These are phyloP conservation scores for Selenicereus undatus DNA, from an alignment of 148 eudicot species.

Conservation along the genomic window DNA sequence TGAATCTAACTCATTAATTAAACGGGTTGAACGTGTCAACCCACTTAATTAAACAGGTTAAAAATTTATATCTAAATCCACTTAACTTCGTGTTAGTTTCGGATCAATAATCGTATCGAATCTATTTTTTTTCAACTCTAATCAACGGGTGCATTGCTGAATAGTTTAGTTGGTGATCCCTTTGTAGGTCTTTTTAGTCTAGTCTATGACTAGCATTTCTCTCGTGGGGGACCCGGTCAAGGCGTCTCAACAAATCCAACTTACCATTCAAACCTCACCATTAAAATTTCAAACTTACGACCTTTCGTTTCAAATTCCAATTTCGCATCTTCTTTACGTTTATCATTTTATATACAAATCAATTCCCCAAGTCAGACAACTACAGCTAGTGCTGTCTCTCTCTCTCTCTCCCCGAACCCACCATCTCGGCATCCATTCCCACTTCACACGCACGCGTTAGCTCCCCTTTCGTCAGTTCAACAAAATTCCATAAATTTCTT, in stretches of 20 bases:
- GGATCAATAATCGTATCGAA: too few species aligned
- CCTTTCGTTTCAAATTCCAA: neutral
- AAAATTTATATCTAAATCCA: too few species aligned
- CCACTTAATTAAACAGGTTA: too few species aligned
- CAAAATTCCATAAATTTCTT: conserved; percentile 10
- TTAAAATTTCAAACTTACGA: neutral
- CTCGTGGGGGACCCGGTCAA: neutral
- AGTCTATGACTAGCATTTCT: neutral
- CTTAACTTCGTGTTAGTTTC: too few species aligned
- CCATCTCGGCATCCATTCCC: neutral
- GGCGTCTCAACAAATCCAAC: neutral
- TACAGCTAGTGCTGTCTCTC: neutral
- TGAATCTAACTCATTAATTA: too few species aligned
- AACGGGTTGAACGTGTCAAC: too few species aligned
- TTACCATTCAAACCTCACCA: neutral
- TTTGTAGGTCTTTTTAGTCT: neutral
- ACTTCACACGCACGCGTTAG: conserved; percentile 7
- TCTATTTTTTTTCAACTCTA: too few species aligned
- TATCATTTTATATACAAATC: neutral
- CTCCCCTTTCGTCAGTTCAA: neutral
- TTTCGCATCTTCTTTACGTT: neutral
- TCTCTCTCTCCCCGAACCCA: neutral
- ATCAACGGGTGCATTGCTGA: too few species aligned
- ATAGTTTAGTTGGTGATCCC: too few species aligned
- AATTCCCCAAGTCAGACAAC: neutral